These are phyloP conservation scores for Trichoderma hamatum DNA, from an alignment of 2,329 filamentous ascomycete species.

Conservation along the genomic window DNA sequence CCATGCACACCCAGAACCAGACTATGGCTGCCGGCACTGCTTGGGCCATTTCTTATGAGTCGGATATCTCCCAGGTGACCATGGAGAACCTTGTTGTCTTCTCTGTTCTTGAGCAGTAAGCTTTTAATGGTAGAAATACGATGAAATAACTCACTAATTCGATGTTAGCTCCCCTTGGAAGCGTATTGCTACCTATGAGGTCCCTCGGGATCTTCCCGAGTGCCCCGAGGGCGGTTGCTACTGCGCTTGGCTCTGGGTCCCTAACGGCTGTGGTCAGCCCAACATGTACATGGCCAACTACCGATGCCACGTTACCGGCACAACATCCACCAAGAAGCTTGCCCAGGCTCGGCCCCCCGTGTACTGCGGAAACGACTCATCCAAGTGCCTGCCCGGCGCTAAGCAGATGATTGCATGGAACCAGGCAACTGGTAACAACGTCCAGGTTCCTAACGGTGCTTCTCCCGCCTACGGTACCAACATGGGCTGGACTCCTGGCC, in stretches of 20 bases:
- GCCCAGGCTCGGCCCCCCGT: slow-evolving; percentile 44
- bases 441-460: slow-evolving; percentile 31
- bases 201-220: slow-evolving; percentile 32
- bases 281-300: slow-evolving; percentile 50
- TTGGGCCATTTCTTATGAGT: slow-evolving; percentile 51
- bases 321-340: slow-evolving; percentile 42
- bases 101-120: slow-evolving; percentile 45
- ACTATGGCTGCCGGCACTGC: slow-evolving; percentile 47
- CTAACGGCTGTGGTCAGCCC: slow-evolving; percentile 32
- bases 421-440: slow-evolving; percentile 40
- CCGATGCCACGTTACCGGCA: slow-evolving; percentile 50
- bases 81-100: slow-evolving; percentile 54
- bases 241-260: slow-evolving; percentile 35
- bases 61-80: slow-evolving; percentile 46
- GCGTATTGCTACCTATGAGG: slow-evolving; percentile 31
- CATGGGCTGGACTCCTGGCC: slow-evolving; percentile 35
- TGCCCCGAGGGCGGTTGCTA: slow-evolving; percentile 34
- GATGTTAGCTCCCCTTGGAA: slow-evolving; percentile 32
- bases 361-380: slow-evolving; percentile 44
- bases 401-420: slow-evolving; percentile 55
- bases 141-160: not conserved
- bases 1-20: slow-evolving; percentile 49
- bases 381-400: slow-evolving; percentile 47
- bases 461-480: slow-evolving; percentile 35
- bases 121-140: not conserved